Evolutionary conservation across 371 early-diverging fungal genomes (phyloP), one percentile per base, ranked within the genome.

Genomic region (Nematocida minor): DNA sequence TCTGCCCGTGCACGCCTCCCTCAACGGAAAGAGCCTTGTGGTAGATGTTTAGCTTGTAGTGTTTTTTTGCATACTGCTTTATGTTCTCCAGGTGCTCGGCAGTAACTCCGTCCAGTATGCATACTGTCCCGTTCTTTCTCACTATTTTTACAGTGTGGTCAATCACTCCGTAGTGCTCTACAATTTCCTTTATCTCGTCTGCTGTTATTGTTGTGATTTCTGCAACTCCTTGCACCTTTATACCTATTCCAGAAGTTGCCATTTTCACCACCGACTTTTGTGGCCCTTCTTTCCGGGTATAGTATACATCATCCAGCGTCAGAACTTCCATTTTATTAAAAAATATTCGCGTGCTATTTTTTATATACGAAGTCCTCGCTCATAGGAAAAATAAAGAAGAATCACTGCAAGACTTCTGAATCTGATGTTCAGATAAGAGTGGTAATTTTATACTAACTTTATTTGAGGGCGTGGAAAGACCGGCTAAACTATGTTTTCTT

Each of bases 171-270:
- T 82, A 49, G 60, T 83, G 83, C 55, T 84, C 66, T 54, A 83
- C 82, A 6, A 83, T 79, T 63, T 80, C 77, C 48, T 67, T 78
- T 22, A 85, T 79, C 22, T 81, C 78, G 27, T 82, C 80, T 62
- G 51, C 67, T 34, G 79, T 54, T 16, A 85, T 68, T 9, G 79
- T 79, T 25, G 55, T 44, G 14, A 79, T 66, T 25, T 81, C 66
- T n/a, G 49, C 18, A 9, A 40, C 51, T 20, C 60, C 38, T 16
- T 42, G 29, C 18, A 20, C 41, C 49, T 83, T 84, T 29, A 85
- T 79, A n/a, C 82, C 82, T 41, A 85, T 80, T 2, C 83, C 83
- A 32, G 63, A 74, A 27, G 60, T 54, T 20, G 82, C 82, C 44
- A 85, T 60, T 64, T 79, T 82, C 29, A 85, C 57, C 14, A 53